Base-by-base conservation (phyloP, 257 asterid species). In the Petunia secreta region DNA sequence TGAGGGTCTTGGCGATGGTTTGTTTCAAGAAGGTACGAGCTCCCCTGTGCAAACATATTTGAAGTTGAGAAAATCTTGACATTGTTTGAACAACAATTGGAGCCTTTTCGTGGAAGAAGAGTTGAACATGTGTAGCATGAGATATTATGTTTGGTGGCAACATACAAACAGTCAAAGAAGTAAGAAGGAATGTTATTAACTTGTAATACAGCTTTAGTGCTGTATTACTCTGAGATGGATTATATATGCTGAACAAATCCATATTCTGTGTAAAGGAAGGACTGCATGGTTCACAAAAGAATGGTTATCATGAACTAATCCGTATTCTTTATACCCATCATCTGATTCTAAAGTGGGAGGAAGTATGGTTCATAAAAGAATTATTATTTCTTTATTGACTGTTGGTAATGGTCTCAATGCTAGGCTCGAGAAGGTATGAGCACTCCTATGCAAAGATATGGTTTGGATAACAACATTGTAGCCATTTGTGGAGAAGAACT, bases 201-300 rank as follows among this genome's bases (percentile, higher is more conserved):
- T 38, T 48, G 2, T 54, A 48, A 50, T 48, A 36, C 78, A 73
- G 77, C 34, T 50, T 34, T 50, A 25, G 10, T 25, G 5, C 25
- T 73, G 43, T 50, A 73, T 73, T 73, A 0, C 44, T 73, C 62
- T 50, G 60, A 71, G 25, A 34, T 71, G 50, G 77, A 71, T 53
- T 34, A 71, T 59, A 43, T 73, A 50, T 34, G 4, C 14, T 73
- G 73, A 65, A 39, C 9, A 13, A 40, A 5, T 65, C 34, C 44
- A 65, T 65, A 13, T 65, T 65, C 50, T 39, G 41, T n/a, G n/a
- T n/a, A n/a, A n/a, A n/a, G n/a, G n/a, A n/a, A n/a, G n/a, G n/a
- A n/a, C n/a, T n/a, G 25, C 25, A 25, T 25, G 25, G 25, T 25
- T 25, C 25, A 25, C 25, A 25, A 25, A 25, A 25, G 25, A 25